Evolutionary conservation across 1,284 basidiomycete genomes (phyloP).

Genomic region (Erythrobasidium hasegawianum): DNA sequence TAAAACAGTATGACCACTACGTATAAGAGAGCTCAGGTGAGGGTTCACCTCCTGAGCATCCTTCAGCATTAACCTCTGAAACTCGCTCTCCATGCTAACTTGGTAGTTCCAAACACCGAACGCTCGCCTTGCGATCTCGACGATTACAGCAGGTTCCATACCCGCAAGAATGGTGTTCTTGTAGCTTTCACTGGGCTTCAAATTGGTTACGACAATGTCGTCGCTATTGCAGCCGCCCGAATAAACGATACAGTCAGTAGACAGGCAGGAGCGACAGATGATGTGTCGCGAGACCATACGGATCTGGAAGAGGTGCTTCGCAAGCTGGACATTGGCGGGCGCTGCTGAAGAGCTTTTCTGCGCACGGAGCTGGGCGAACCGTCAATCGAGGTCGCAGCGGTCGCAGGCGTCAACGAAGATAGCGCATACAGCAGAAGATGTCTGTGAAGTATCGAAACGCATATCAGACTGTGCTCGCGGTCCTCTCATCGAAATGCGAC

Average conservation of each 20-base stretch:
- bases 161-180: conserved; percentile 40
- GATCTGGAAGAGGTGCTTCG: no score
- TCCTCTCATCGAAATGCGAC: no score
- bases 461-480: background rate
- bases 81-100: conserved; percentile 32
- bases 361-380: conserved; percentile 9
- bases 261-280: no score
- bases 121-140: conserved; percentile 37
- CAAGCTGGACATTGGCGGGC: conserved; percentile 5
- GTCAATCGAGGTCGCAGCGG: background rate
- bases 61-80: conserved; percentile 38
- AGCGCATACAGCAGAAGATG: conserved; percentile 37
- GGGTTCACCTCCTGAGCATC: conserved; percentile 35
- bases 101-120: conserved; percentile 41
- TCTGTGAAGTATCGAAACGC: conserved; percentile 17
- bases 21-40: no score
- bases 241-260: no score
- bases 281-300: no score
- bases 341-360: no score
- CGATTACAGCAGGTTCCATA: conserved; percentile 35
- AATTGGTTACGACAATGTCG: no score
- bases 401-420: background rate
- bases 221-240: no score
- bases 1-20: no score
- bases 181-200: background rate